Evolutionary conservation across 2,329 filamentous ascomycete species (phyloP), one percentile per base, ranked within the genome.

Genomic region (Cercospora beticola): DNA sequence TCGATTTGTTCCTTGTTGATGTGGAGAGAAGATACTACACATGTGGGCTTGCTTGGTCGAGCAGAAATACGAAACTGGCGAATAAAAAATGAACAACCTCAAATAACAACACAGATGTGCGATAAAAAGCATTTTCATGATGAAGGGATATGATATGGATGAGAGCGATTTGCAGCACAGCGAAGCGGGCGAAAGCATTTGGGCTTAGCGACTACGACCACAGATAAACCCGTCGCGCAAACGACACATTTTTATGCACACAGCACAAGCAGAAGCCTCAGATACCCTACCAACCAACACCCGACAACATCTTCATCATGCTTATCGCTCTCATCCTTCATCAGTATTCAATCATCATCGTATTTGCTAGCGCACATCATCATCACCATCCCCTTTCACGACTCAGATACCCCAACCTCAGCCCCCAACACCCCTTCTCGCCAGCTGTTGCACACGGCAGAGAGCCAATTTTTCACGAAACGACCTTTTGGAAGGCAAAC

Each of bases 1-100:
- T 61, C 58, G 36, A 61, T 61, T 36, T 46, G 31, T 61, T 61
- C 18, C 16, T 23, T 43, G 23, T 46, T 61, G 31, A 40, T 61
- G 31, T n/a, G 31, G 36, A 61, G 54, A 58, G 54, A 31, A 58
- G 54, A 6, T 8, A 28, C 54, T 23, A 58, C 26, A 58, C 54
- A 30, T 31, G 26, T 28, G 30, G 26, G 26, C 54, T 58, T 58
- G 54, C 54, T 58, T 31, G 54, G 54, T 58, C 54, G 54, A 58
- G 54, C 54, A 31, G 54, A 52, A 23, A 52, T 52, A 52, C 46
- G 46, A 52, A 52, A 52, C 26, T 23, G 46, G 18, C 18, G 46
- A 14, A 52, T 10, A 23, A 52, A 52, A 52, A 23, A 12, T 52
- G 12, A 52, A 52, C 46, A 52, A 52, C 46, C 46, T 23, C 46